phyloP scores from a whole-genome alignment of 805 yeast species.

The Hanseniaspora osmophila region DNA sequence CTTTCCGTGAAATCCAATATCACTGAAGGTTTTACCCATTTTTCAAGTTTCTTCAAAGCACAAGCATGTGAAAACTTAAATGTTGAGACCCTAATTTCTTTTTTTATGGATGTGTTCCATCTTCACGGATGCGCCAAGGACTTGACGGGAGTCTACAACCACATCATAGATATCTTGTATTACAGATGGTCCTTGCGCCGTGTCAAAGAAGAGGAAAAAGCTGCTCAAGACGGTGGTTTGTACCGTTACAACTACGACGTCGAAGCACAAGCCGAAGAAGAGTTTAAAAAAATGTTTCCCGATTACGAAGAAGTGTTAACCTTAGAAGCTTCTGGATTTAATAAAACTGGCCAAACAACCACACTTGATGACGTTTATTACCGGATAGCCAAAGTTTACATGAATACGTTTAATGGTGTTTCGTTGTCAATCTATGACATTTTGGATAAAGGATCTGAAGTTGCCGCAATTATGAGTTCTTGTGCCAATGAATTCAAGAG shows the following conservation, averaged over 20 bases:
- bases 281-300: conserved; percentile 70
- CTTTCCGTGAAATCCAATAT: conserved; percentile 24
- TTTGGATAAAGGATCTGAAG: conserved; percentile 28
- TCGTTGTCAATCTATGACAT: conserved; percentile 15
- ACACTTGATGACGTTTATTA: conserved; percentile 33
- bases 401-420: conserved; percentile 24
- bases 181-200: conserved; percentile 72
- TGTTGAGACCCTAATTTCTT: conserved; percentile 39
- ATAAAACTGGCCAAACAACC: conserved; percentile 10
- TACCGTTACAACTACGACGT: conserved; percentile 53
- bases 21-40: conserved; percentile 20
- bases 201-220: conserved; percentile 50
- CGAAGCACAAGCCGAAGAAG: conserved; percentile 57
- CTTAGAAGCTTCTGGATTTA: conserved; percentile 2
- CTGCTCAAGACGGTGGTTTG: conserved; percentile 43
- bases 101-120: conserved; percentile 31
- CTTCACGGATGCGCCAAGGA: conserved; percentile 18
- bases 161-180: conserved; percentile 46
- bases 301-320: conserved; percentile 53
- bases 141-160: conserved; percentile 23
- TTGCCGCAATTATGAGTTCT: conserved; percentile 17
- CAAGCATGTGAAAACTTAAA: conserved; percentile 30
- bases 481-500: background rate
- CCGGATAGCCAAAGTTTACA: conserved; percentile 35
- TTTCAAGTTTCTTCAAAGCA: conserved; percentile 26